Percentiles rank a stretch among this genome's conserved stretches.
Conservation (phyloP, 2,329 filamentous ascomycete genomes). For the Tolypocladium sp. region DNA sequence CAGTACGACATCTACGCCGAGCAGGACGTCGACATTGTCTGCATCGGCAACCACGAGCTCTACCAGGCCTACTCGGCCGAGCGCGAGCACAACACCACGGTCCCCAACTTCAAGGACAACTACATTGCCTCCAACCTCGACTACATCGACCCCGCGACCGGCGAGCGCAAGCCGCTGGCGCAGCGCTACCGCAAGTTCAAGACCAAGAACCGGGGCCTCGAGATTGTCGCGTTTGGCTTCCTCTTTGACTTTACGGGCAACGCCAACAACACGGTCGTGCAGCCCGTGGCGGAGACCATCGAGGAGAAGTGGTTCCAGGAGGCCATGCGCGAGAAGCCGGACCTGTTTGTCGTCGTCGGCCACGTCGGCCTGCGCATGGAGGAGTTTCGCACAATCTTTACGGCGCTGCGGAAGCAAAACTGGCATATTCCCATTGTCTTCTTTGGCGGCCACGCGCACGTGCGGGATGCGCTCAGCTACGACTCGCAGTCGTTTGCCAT, state of each 20-base stretch:
- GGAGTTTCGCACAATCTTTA: constrained; percentile 71
- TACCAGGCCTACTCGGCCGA: constrained; percentile 74
- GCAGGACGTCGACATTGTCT: constrained; percentile 76
- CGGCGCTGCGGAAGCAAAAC: constrained; percentile 64
- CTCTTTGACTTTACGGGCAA: constrained; percentile 89
- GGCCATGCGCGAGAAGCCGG: constrained; percentile 74
- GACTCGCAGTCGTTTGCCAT: constrained; percentile 71
- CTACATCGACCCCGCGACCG: constrained; percentile 65
- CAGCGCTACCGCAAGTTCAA: constrained; percentile 81
- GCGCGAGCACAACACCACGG: constrained; percentile 68
- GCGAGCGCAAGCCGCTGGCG: constrained; percentile 65
- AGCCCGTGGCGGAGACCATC: constrained; percentile 69
- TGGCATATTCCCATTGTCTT: constrained; percentile 83
- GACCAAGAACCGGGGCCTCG: constrained; percentile 79
- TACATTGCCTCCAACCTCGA: constrained; percentile 93
- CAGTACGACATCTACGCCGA: constrained; percentile 80
- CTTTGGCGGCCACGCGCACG: constrained; percentile 85
- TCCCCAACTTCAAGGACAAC: constrained; percentile 69
- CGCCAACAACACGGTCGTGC: constrained; percentile 81
- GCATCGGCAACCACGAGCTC: constrained; percentile 88
- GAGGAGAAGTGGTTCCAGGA: constrained; percentile 83
- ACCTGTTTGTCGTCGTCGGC: constrained; percentile 79
- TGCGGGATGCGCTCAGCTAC: constrained; percentile 74
- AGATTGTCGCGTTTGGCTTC: constrained; percentile 85
- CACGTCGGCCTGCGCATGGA: constrained; percentile 76